Evolutionary conservation across 345 rosid species (phyloP).

Genomic region (Crucihimalaya himalaica): DNA sequence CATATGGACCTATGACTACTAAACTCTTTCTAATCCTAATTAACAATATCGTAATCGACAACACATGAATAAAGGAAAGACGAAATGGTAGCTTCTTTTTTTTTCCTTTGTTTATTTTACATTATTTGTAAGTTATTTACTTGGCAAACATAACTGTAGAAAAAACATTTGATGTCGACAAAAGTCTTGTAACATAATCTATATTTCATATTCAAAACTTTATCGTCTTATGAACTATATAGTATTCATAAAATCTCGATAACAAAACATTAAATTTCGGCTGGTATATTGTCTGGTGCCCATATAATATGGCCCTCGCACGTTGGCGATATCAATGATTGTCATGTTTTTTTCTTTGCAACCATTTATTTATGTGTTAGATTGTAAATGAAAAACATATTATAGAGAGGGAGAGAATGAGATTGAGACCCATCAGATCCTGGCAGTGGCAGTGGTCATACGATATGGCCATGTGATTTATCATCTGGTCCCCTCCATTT

Average conservation of each 20-base stretch:
- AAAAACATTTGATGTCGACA: neutral
- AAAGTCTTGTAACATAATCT: neutral
- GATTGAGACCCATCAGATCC: constrained; percentile 29
- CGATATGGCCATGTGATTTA: constrained; percentile 28
- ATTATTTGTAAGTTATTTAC: neutral
- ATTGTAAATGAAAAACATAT: neutral
- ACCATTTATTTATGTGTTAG: constrained; percentile 6
- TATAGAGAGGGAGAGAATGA: neutral
- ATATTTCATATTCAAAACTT: neutral
- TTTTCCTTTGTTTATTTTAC: neutral
- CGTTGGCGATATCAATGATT: constrained; percentile 26
- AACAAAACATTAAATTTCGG: neutral
- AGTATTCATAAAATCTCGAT: neutral
- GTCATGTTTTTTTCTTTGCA: neutral
- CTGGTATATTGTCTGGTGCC: neutral
- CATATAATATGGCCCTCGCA: constrained; percentile 8
- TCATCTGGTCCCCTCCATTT: constrained; percentile 37
- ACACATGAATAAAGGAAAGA: constrained; percentile 14
- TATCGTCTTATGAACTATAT: too few relatives aligned
- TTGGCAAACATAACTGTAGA: neutral
- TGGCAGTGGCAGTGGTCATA: constrained; percentile 20
- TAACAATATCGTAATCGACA: neutral
- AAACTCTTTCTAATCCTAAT: constrained; percentile 33
- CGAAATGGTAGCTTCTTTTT: neutral
- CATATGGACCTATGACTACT: constrained; percentile 30